phyloP scores from a whole-genome alignment of 1,284 basidiomycete species.

The Agaricales sp. region DNA sequence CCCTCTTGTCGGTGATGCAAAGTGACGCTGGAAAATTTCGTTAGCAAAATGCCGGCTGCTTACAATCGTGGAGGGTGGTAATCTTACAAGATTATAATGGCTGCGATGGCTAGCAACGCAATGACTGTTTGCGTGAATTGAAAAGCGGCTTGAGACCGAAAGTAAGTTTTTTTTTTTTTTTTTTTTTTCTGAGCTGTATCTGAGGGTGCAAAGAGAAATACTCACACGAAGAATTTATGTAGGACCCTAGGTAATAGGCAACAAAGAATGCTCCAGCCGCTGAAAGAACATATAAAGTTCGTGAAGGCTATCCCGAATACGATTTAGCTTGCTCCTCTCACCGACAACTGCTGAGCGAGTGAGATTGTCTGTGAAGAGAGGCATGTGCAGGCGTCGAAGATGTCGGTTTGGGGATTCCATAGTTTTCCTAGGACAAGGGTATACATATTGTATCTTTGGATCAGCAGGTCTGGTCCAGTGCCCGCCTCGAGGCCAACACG shows the following conservation, averaged over 20 bases:
- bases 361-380: slow-evolving; percentile 18
- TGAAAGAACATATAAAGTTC: background rate
- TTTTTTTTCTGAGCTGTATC: slow-evolving; percentile 6
- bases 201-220: no score
- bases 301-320: background rate
- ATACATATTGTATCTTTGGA: background rate
- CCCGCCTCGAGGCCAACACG: slow-evolving; percentile 1
- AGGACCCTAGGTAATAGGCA: slow-evolving; percentile 10
- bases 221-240: slow-evolving; percentile 31
- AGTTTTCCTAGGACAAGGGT: background rate
- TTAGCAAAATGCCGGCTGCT: slow-evolving; percentile 8
- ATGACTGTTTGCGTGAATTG: slow-evolving; percentile 66
- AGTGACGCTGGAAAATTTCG: slow-evolving; percentile 33
- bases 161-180: no score
- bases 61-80: background rate
- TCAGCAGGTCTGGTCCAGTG: background rate
- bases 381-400: slow-evolving; percentile 11
- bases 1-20: slow-evolving; percentile 53
- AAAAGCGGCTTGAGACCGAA: slow-evolving; percentile 39
- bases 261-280: background rate
- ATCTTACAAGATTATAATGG: slow-evolving; percentile 54
- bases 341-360: slow-evolving; percentile 14
- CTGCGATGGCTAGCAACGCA: slow-evolving; percentile 51
- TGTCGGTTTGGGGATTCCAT: background rate
- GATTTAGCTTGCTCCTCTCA: slow-evolving; percentile 5